Evolutionary conservation across 257 asterid species (phyloP).

Genomic region (Ligustrum vulgare): DNA sequence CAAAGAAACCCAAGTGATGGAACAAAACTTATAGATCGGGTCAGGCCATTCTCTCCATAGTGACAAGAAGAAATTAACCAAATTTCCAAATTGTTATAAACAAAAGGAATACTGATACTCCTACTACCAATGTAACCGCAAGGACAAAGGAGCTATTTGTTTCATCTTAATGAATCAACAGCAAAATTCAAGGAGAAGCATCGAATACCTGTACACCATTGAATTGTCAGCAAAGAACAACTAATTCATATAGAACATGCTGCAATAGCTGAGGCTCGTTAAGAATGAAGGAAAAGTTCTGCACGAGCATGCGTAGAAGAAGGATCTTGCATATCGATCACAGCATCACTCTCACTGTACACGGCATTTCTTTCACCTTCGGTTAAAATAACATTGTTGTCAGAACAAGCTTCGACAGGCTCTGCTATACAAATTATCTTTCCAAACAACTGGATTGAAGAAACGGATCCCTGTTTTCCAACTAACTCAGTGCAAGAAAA

Average conservation of each 20-base stretch:
- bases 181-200: neutral
- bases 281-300: neutral
- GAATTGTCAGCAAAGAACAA: slow-evolving; percentile 6
- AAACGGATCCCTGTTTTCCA: slow-evolving; percentile 17
- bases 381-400: neutral
- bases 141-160: neutral
- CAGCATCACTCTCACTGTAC: neutral
- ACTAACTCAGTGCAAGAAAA: slow-evolving; percentile 17
- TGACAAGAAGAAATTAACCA: neutral
- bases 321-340: neutral
- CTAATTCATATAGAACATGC: slow-evolving; percentile 6
- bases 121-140: neutral
- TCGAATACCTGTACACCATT: slow-evolving; percentile 21
- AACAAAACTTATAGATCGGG: too few species aligned
- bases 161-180: neutral
- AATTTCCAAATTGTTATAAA: neutral
- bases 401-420: slow-evolving; percentile 18
- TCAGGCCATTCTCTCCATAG: neutral
- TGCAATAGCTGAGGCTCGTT: slow-evolving; percentile 5
- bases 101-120: neutral
- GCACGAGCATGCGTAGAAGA: neutral
- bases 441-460: slow-evolving; percentile 51
- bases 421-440: slow-evolving; percentile 33
- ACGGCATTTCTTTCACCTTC: neutral
- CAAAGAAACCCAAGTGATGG: too few species aligned